Conservation (phyloP, 495 filamentous ascomycete species). For the Penicillium lividum region DNA sequence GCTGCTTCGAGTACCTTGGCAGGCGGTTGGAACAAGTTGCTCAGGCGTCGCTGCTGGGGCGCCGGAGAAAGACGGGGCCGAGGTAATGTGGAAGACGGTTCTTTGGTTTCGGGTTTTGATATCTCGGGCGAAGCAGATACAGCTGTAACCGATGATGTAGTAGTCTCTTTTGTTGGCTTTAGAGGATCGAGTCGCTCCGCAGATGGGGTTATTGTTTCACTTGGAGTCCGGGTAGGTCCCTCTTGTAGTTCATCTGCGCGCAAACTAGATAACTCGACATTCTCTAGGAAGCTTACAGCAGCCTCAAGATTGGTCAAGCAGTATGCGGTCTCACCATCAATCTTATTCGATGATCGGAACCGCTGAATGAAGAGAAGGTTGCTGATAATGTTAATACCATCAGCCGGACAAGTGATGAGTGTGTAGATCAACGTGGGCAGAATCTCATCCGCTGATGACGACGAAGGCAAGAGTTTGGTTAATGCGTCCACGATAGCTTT, state of each 20-base stretch:
- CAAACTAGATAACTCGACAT: conserved; percentile 89
- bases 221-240: conserved; percentile 60
- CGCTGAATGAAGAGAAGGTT: conserved; percentile 92
- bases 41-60: conserved; percentile 65
- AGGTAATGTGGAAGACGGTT: conserved; percentile 41
- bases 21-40: conserved; percentile 80
- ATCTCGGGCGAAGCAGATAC: conserved; percentile 39
- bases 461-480: conserved; percentile 71
- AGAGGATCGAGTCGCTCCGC: conserved; percentile 37
- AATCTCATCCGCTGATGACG: conserved; percentile 95
- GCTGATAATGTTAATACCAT: conserved; percentile 86
- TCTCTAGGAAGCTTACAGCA: conserved; percentile 93
- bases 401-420: conserved; percentile 84
- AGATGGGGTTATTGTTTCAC: conserved; percentile 54
- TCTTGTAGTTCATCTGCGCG: conserved; percentile 73
- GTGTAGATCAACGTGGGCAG: conserved; percentile 95
- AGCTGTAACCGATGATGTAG: conserved; percentile 36
- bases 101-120: conserved; percentile 35
- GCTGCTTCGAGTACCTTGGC: conserved; percentile 77
- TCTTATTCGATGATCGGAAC: conserved; percentile 81
- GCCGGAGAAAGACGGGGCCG: conserved; percentile 43
- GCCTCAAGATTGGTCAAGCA: conserved; percentile 96
- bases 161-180: conserved; percentile 27
- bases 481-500: conserved; percentile 93
- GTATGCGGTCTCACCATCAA: conserved; percentile 93